These are phyloP conservation scores for Termitomyces sp. DNA, from an alignment of 768 basidiomycete species.

Conservation along the genomic window DNA sequence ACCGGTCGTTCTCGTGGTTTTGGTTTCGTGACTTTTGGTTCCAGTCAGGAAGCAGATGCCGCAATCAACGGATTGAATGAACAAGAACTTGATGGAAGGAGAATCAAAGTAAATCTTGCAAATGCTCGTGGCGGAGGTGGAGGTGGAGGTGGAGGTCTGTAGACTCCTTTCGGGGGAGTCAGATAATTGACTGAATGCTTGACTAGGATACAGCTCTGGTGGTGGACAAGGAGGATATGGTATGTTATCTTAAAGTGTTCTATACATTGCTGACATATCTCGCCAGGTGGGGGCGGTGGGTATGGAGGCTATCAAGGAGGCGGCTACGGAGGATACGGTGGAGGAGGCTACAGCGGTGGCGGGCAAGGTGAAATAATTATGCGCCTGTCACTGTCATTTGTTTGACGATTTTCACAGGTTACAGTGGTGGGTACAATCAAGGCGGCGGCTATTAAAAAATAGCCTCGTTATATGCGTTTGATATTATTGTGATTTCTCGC, in stretches of 20 bases:
- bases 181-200: not conserved
- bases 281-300: not conserved
- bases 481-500: conserved; percentile 10
- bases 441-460: conserved; percentile 23
- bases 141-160: conserved; percentile 44
- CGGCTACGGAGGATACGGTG: conserved; percentile 3
- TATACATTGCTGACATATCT: not conserved
- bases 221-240: conserved; percentile 15
- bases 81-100: conserved; percentile 88
- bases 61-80: conserved; percentile 82
- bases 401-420: not conserved
- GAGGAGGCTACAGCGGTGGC: conserved; percentile 4
- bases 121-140: conserved; percentile 59
- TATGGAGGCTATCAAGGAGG: conserved; percentile 1
- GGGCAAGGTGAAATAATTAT: conserved; percentile 14
- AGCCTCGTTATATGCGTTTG: not conserved
- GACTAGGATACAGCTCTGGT: conserved; percentile 15
- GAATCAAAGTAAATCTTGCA: conserved; percentile 84
- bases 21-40: conserved; percentile 84
- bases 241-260: not conserved
- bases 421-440: conserved; percentile 16
- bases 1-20: conserved; percentile 97
- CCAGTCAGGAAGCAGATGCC: conserved; percentile 59
- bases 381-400: not conserved
- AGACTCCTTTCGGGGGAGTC: not conserved